Evolutionary conservation across 140 eudicot species (phyloP), one percentile per base, ranked within the genome.

Genomic region (Stevia rebaudiana): DNA sequence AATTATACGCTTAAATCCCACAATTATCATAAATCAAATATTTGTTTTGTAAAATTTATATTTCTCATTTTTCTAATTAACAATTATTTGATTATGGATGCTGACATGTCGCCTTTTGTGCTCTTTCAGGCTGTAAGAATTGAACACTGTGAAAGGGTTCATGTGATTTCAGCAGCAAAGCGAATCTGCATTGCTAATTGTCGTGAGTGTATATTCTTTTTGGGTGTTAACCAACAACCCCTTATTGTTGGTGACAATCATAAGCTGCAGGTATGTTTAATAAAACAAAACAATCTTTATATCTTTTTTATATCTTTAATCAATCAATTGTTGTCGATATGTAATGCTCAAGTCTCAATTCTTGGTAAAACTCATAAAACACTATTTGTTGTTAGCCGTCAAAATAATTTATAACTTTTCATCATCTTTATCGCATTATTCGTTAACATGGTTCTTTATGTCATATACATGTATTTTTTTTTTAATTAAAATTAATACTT

Each of bases 61-160:
- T 6, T 48, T 64, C 15, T 25, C 3, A 5, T 18, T 1, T 19
- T 48, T 65, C 23, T 18, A 15, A 19, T 65, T 18, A 8, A 28
- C 46, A 31, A 19, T 49, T 10, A 31, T n/a, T 30, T 56, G 63
- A 30, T 56, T 17, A 6, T 39, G 28, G 36, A 31, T 47, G 78
- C 31, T 43, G 66, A 22, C 25, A 53, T 17, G 19, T 33, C 5
- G 17, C 12, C 13, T 1, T 67, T 50, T 23, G 15, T 43, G 55
- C 64, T 65, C 52, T 58, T 66, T 61, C 85, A 92, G 98, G 96
- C 96, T 70, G 86, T 92, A 68, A 83, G 98, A 85, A 68, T 92
- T 57, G 96, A 92, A 74, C 98, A 92, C 67, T 92, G 98, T 72
- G 98, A 92, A 77, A 86, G 98, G 73, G 96, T 92, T 78, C 98